A percentile compares a stretch with the other conserved stretches of the same genome.
Conservation (phyloP, 257 asterid genomes). For the Solanum clarkiae region DNA sequence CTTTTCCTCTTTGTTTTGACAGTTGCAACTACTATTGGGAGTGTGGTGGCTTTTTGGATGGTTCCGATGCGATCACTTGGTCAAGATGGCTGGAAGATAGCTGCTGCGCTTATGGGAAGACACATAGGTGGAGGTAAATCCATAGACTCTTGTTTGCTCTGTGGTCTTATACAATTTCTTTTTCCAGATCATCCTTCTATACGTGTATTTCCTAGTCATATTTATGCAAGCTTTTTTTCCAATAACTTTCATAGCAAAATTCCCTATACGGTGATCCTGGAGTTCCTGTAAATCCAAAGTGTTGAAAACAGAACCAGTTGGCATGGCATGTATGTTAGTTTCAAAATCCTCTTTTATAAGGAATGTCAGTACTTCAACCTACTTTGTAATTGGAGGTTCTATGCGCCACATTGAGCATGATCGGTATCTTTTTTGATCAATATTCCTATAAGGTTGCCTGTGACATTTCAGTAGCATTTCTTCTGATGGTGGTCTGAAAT, state of each 20-base stretch:
- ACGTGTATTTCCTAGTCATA: not conserved
- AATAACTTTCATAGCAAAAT: not conserved
- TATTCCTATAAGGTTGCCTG: not conserved
- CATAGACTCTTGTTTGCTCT: not conserved
- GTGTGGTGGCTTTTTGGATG: conserved; percentile 52
- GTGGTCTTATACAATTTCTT: not conserved
- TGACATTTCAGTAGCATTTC: not conserved
- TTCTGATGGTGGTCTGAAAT: not conserved
- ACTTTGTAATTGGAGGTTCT: not conserved
- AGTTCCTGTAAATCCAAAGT: not conserved
- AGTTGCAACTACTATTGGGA: conserved; percentile 90
- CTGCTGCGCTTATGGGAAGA: conserved; percentile 96
- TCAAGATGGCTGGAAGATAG: conserved; percentile 84
- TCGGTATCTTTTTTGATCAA: not conserved
- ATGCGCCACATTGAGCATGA: not conserved
- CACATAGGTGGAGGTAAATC: conserved; percentile 91
- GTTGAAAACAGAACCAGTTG: not conserved
- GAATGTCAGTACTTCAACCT: not conserved
- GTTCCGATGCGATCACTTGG: conserved; percentile 93
- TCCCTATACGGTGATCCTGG: not conserved
- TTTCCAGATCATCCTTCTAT: not conserved
- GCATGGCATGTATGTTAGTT: not conserved
- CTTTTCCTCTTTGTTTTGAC: not conserved
- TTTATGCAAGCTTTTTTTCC: not conserved
- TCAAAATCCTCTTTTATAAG: not conserved